Evolutionary conservation across 768 basidiomycete genomes (phyloP).

Genomic region (Amanita pallidorosea): DNA sequence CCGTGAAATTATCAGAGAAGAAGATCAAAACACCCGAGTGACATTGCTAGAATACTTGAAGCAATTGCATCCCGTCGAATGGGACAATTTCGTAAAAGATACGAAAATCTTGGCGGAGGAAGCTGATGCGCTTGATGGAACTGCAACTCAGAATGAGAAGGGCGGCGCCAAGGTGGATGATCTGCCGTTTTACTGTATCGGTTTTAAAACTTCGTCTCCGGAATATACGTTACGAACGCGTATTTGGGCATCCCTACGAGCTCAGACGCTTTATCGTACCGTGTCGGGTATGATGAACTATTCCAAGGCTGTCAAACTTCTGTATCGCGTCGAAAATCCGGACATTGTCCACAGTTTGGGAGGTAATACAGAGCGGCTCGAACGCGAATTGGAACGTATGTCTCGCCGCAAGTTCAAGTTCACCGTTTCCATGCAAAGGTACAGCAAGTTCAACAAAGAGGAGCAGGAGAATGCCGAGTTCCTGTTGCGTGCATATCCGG

Average conservation of each 20-base stretch:
- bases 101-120: slow-evolving; percentile 98
- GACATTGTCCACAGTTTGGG: slow-evolving; percentile 94
- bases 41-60: slow-evolving; percentile 97
- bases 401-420: slow-evolving; percentile 98
- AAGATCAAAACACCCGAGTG: slow-evolving; percentile 93
- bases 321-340: slow-evolving; percentile 98
- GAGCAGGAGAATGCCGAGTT: slow-evolving; percentile 98
- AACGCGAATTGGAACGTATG: slow-evolving; percentile 95
- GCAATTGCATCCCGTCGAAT: slow-evolving; percentile 95
- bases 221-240: slow-evolving; percentile 98
- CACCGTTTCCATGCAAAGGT: slow-evolving; percentile 96
- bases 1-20: slow-evolving; percentile 96
- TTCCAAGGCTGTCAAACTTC: slow-evolving; percentile 97
- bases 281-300: slow-evolving; percentile 99
- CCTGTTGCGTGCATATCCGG: slow-evolving; percentile 93
- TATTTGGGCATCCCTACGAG: slow-evolving; percentile 98
- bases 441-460: slow-evolving; percentile 98
- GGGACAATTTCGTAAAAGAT: slow-evolving; percentile 99
- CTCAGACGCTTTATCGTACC: slow-evolving; percentile 96
- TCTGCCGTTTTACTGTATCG: slow-evolving; percentile 97
- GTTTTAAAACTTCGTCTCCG: slow-evolving; percentile 98
- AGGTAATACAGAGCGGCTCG: slow-evolving; percentile 92
- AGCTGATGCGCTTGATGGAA: slow-evolving; percentile 47
- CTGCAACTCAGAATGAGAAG: slow-evolving; percentile 63
- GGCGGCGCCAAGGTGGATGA: slow-evolving; percentile 63